A percentile compares a stretch with the other conserved stretches of the same genome.
These are phyloP conservation scores for Trichoderma gamsii DNA, from an alignment of 495 filamentous ascomycete genomes.

Conservation along the genomic window DNA sequence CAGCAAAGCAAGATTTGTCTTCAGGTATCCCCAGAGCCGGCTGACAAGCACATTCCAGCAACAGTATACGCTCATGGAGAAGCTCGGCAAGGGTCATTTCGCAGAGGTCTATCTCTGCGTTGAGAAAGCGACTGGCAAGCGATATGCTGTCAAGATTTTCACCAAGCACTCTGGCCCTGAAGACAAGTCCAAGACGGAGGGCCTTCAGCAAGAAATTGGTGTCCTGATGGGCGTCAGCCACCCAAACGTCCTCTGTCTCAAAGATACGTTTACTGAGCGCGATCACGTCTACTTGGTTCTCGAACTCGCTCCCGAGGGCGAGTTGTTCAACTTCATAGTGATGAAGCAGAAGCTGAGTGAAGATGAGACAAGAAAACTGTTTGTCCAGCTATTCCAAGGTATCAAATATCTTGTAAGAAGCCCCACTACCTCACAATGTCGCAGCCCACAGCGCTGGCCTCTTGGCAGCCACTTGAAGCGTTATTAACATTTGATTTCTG, in stretches of 20 bases:
- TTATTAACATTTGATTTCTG: conserved; percentile 28
- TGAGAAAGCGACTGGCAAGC: conserved; percentile 73
- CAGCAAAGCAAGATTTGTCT: conserved; percentile 77
- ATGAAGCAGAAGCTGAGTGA: conserved; percentile 83
- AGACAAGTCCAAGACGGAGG: conserved; percentile 73
- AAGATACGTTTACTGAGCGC: conserved; percentile 88
- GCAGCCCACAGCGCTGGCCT: background rate
- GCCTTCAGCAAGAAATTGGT: conserved; percentile 90
- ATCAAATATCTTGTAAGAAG: conserved; percentile 82
- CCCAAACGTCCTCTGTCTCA: conserved; percentile 89
- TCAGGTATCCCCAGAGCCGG: conserved; percentile 75
- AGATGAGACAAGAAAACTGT: conserved; percentile 74
- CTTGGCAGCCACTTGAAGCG: background rate
- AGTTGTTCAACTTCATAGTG: conserved; percentile 92
- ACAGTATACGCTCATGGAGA: conserved; percentile 76
- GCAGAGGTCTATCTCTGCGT: conserved; percentile 89
- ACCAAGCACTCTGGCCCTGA: conserved; percentile 72
- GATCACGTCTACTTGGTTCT: conserved; percentile 88
- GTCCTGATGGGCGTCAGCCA: conserved; percentile 95
- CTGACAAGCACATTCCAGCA: conserved; percentile 73
- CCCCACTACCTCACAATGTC: background rate
- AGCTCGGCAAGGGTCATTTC: conserved; percentile 94
- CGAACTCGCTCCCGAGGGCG: conserved; percentile 86
- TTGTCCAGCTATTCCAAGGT: conserved; percentile 86
- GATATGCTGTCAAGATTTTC: conserved; percentile 92